phyloP scores from a whole-genome alignment of 2,329 filamentous ascomycete species.

The Ophiostoma pallidulum region DNA sequence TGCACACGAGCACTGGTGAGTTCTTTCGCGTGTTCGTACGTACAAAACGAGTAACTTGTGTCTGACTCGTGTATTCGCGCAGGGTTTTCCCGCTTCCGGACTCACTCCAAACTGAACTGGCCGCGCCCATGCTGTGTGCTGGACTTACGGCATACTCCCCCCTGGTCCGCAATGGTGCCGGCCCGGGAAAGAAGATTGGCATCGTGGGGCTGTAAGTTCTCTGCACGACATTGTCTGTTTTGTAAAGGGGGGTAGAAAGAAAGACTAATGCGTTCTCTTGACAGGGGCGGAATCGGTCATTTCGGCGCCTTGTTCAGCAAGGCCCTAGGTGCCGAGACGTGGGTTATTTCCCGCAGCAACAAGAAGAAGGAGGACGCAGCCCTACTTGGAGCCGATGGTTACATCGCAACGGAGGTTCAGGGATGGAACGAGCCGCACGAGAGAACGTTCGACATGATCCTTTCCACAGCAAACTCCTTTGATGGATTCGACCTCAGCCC shows the following conservation, averaged over 20 bases:
- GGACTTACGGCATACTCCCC: constrained; percentile 73
- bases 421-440: constrained; percentile 47
- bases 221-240: too few relatives aligned
- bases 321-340: constrained; percentile 52
- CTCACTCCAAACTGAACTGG: constrained; percentile 48
- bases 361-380: constrained; percentile 48
- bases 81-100: constrained; percentile 66
- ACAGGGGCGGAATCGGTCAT: constrained; percentile 54
- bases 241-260: too few relatives aligned
- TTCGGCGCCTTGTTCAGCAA: constrained; percentile 60
- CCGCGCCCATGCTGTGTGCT: constrained; percentile 74
- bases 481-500: constrained; percentile 56
- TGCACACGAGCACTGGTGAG: constrained; percentile 59
- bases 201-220: constrained; percentile 52
- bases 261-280: too few relatives aligned
- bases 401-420: constrained; percentile 46
- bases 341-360: constrained; percentile 49
- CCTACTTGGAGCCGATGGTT: constrained; percentile 50
- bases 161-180: constrained; percentile 62
- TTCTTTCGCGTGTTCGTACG: neutral
- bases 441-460: constrained; percentile 63
- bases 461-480: constrained; percentile 63
- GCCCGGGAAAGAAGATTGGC: constrained; percentile 68
- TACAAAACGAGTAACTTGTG: too few relatives aligned
- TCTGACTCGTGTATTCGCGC: neutral